Percentiles rank a stretch among this genome's conserved stretches.
phyloP scores from a whole-genome alignment of 2,329 filamentous ascomycete species.

The Hypoxylon sp. region DNA sequence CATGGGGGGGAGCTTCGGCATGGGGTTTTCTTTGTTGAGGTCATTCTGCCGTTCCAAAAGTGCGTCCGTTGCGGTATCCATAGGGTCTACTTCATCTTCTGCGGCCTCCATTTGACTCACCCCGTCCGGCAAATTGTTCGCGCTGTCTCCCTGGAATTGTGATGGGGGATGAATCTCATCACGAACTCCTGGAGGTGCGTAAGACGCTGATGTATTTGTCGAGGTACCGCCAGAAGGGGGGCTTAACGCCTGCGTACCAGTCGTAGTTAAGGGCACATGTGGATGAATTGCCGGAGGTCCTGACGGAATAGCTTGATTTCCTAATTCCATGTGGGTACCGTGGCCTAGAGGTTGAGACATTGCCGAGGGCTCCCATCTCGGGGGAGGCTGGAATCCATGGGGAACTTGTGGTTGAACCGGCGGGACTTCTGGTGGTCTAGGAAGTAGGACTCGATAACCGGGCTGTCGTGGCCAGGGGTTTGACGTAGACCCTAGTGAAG shows the following conservation, averaged over 20 bases:
- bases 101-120: constrained; percentile 8
- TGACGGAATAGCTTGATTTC: constrained; percentile 3
- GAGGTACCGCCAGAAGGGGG: constrained; percentile 3
- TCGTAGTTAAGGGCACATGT: not conserved
- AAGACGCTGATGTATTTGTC: constrained; percentile 3
- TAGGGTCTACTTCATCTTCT: constrained; percentile 31
- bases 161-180: not conserved
- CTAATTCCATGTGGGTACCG: not conserved
- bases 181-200: not conserved
- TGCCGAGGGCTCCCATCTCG: not conserved
- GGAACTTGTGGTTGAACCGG: constrained; percentile 14
- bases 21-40: constrained; percentile 37
- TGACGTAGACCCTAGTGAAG: constrained; percentile 1
- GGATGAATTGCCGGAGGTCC: constrained; percentile 4
- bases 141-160: not conserved
- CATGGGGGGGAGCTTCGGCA: constrained; percentile 28
- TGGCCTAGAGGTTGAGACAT: not conserved
- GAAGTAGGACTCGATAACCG: constrained; percentile 1
- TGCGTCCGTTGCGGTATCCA: constrained; percentile 46
- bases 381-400: constrained; percentile 4
- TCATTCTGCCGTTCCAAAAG: constrained; percentile 49
- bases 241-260: not conserved
- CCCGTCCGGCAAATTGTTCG: not conserved
- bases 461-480: not conserved
- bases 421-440: constrained; percentile 10